Evolutionary conservation across 2,329 filamentous ascomycete species (phyloP).

Genomic region (Dactylellina sp.): DNA sequence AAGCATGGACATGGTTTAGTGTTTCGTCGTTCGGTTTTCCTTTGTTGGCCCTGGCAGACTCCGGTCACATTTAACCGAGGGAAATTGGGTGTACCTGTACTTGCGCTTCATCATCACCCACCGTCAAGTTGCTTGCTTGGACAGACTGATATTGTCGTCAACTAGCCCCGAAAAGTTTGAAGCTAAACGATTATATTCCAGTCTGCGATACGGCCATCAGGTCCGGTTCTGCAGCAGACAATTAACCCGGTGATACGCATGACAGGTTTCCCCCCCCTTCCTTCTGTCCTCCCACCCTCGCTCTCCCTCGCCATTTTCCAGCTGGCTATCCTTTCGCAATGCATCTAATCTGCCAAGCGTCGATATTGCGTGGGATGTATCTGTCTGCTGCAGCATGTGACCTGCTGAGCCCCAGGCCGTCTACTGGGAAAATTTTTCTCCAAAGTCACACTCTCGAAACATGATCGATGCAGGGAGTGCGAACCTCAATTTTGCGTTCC

Average conservation of each 20-base stretch:
- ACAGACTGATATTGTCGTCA: slow-evolving; percentile 24
- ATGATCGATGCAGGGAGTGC: slow-evolving; percentile 41
- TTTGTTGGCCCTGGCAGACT: slow-evolving; percentile 44
- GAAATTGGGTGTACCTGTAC: slow-evolving; percentile 49
- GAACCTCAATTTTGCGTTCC: slow-evolving; percentile 36
- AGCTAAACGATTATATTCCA: slow-evolving; percentile 54
- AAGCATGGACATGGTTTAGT: slow-evolving; percentile 55
- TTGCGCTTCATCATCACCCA: slow-evolving; percentile 6
- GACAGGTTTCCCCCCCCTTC: slow-evolving; percentile 20
- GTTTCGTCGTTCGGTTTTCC: slow-evolving; percentile 53
- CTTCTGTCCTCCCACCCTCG: too few species aligned
- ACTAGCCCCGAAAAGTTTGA: slow-evolving; percentile 50
- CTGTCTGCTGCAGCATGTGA: slow-evolving; percentile 48
- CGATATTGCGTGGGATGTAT: slow-evolving; percentile 43
- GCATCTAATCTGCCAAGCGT: slow-evolving; percentile 12
- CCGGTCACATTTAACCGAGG: slow-evolving; percentile 56
- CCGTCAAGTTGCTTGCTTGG: slow-evolving; percentile 40
- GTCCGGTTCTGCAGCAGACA: slow-evolving; percentile 49
- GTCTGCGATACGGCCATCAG: slow-evolving; percentile 33
- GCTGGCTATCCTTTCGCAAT: slow-evolving; percentile 7
- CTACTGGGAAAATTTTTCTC: slow-evolving; percentile 51
- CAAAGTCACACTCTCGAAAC: slow-evolving; percentile 54
- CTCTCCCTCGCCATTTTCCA: too few species aligned
- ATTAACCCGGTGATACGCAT: slow-evolving; percentile 51
- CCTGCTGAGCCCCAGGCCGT: slow-evolving; percentile 41